Conservation (phyloP, 306 rosid species). For the Casuarina glauca region DNA sequence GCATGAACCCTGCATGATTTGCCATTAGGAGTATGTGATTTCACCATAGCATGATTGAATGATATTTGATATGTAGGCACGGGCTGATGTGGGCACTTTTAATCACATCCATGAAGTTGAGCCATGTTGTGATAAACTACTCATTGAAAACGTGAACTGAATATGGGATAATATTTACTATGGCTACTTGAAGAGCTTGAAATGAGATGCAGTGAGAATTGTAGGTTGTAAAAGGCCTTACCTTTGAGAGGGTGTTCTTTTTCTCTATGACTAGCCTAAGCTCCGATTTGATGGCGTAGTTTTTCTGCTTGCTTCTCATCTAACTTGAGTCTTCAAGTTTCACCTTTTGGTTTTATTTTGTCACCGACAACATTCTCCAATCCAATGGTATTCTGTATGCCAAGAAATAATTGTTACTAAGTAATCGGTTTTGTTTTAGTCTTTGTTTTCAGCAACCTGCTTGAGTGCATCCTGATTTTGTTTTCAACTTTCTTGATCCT, state of each 20-base stretch:
- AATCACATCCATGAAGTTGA: neutral
- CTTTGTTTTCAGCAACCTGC: conserved; percentile 5
- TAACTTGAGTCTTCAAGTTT: neutral
- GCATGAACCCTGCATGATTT: neutral
- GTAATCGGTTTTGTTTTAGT: neutral
- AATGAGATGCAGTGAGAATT: neutral
- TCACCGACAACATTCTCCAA: neutral
- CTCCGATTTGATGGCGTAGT: neutral
- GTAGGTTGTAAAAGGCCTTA: neutral
- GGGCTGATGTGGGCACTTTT: neutral
- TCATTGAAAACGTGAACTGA: neutral
- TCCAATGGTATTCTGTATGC: neutral
- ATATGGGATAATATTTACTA: neutral
- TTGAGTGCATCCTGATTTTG: conserved; percentile 9
- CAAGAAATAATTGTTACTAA: neutral
- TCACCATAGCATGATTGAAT: neutral
- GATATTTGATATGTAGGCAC: neutral
- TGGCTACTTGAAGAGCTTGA: neutral
- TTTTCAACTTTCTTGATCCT: neutral
- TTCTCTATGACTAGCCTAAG: neutral
- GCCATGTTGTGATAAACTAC: neutral
- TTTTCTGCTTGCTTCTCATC: neutral
- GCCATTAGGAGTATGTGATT: neutral
- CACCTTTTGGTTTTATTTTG: neutral
- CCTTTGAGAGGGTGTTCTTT: neutral